Evolutionary conservation across 805 yeast genomes (phyloP), one percentile per base, ranked within the genome.

Genomic region (Clavispora vitiphila): DNA sequence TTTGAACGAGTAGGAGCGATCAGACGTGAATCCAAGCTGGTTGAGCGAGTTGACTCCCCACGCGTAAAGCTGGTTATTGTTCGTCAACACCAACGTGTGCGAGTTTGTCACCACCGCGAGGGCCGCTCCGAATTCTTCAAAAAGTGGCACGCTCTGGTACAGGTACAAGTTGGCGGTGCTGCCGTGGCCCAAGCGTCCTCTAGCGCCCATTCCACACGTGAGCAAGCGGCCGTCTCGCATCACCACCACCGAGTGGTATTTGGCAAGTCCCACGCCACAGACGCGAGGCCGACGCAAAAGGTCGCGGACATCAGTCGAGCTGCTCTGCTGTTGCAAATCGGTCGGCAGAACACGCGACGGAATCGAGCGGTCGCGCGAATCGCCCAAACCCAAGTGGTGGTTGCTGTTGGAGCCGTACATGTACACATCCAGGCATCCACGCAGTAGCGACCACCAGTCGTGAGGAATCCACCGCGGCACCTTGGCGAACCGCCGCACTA

Each of bases 21-120:
- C 35, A 2, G 53, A 29, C 6, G 62, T 50, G 26, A 51, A 54
- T 0, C 95, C 95, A 18, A 86, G 60, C 56, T 86, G 95, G n/a
- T 74, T 75, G 56, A 60, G 72, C 14, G 71, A 67, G 53, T 86
- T 86, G 46, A 78, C 70, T 0, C 97, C 97, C 95, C 96, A 90
- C 0, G 89, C 62, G 47, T 70, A 83, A 1, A 87, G 65, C n/a
- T 72, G 72, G 29, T 80, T 79, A 12, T 61, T 50, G 0, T 63
- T 53, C 0, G 83, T 74, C 16, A 85, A 50, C 0, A 76, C 83
- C 8, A 88, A 52, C 0, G 86, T 67, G 55, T 86, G 96, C 52
- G 84, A 83, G 50, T 79, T 77, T 39, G 88, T 80, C 1, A 80
- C 57, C 1, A 75, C 77, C 19, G 16, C 24, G 6, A 20, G 8